phyloP scores from a whole-genome alignment of 2,329 filamentous ascomycete species.

The Hypoxylon sp. region DNA sequence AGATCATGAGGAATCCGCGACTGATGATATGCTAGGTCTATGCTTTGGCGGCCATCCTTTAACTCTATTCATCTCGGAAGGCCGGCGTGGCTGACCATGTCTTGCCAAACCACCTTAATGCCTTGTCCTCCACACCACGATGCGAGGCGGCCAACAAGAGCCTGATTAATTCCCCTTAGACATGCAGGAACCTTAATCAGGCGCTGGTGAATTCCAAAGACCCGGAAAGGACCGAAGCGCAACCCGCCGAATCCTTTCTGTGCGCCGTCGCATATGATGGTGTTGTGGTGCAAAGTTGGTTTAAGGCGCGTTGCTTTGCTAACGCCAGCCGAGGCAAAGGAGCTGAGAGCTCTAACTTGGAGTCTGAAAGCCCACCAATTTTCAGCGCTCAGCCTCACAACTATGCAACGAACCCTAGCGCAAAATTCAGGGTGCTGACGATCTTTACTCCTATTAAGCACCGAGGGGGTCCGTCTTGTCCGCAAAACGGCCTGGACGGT shows the following conservation, averaged over 20 bases:
- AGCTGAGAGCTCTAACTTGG: constrained; percentile 42
- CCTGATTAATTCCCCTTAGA: constrained; percentile 18
- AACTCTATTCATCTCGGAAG: constrained; percentile 26
- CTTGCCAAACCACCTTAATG: constrained; percentile 21
- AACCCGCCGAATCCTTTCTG: constrained; percentile 30
- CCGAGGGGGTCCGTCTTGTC: constrained; percentile 37
- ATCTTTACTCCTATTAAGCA: constrained; percentile 46
- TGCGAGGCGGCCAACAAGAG: constrained; percentile 23
- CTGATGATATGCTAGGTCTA: constrained; percentile 14
- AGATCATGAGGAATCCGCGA: constrained; percentile 23
- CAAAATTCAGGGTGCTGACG: constrained; percentile 36
- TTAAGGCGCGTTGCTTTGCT: constrained; percentile 26
- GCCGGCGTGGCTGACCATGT: constrained; percentile 34
- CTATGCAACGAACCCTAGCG: constrained; percentile 40
- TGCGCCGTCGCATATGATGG: constrained; percentile 26
- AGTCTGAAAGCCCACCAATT: constrained; percentile 26
- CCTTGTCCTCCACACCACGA: constrained; percentile 34
- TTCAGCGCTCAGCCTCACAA: constrained; percentile 47
- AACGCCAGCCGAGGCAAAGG: constrained; percentile 42
- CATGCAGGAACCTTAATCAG: constrained; percentile 33
- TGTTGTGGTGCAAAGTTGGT: constrained; percentile 8
- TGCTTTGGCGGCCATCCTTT: constrained; percentile 24
- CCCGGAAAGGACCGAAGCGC: constrained; percentile 42
- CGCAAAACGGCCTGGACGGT: constrained; percentile 30
- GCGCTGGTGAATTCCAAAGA: constrained; percentile 21